Conservation (phyloP, 805 yeast genomes). For the Yamadazyma endophytica region DNA sequence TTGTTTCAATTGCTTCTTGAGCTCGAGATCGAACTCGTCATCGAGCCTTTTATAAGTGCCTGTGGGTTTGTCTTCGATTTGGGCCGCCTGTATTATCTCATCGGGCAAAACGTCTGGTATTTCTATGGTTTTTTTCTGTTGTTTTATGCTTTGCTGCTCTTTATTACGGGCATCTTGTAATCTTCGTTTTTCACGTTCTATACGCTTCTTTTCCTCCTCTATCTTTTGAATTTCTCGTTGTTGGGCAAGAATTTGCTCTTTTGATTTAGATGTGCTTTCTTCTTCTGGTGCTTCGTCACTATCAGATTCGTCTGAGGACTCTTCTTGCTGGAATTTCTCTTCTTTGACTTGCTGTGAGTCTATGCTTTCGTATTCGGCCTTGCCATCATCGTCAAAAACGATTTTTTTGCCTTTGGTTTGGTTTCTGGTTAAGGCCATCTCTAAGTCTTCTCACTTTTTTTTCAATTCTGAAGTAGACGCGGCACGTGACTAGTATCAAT, state of each 20-base stretch:
- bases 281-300: conserved; percentile 42
- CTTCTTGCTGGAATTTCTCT: conserved; percentile 2
- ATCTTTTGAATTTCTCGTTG: conserved; percentile 18
- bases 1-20: conserved; percentile 27
- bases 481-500: not conserved
- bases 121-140: conserved; percentile 14
- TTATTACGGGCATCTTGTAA: conserved; percentile 26
- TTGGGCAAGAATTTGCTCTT: conserved; percentile 20
- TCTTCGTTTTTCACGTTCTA: conserved; percentile 34
- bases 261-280: conserved; percentile 30
- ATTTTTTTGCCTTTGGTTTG: conserved; percentile 9
- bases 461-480: conserved; percentile 1
- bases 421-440: conserved; percentile 8
- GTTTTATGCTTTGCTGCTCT: conserved; percentile 32
- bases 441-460: conserved; percentile 2
- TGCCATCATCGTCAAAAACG: conserved; percentile 8
- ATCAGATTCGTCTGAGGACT: too few species aligned
- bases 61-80: conserved; percentile 4
- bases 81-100: conserved; percentile 21
- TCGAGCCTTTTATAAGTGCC: conserved; percentile 29
- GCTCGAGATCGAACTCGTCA: conserved; percentile 29
- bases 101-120: conserved; percentile 42
- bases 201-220: conserved; percentile 20
- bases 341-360: not conserved
- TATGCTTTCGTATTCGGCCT: not conserved